Evolutionary conservation across 495 filamentous ascomycete genomes (phyloP).

Genomic region (Podospora australis): DNA sequence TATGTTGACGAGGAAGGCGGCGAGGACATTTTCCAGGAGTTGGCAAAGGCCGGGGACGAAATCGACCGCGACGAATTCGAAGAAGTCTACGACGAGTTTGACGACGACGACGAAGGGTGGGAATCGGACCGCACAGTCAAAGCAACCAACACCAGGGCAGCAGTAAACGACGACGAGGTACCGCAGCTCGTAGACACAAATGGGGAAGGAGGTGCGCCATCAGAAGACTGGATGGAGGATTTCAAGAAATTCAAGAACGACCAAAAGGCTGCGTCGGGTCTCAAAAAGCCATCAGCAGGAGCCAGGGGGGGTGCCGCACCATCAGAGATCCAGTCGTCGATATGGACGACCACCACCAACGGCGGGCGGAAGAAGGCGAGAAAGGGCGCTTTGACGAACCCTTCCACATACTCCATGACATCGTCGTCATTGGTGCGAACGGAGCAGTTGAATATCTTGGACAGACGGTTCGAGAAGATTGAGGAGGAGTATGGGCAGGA

Average conservation of each 20-base stretch:
- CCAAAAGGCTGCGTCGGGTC: slow-evolving; percentile 36
- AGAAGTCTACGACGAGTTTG: slow-evolving; percentile 40
- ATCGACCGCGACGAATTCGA: slow-evolving; percentile 47
- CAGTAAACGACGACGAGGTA: slow-evolving; percentile 34
- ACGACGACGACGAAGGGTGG: slow-evolving; percentile 74
- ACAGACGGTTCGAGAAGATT: slow-evolving; percentile 85
- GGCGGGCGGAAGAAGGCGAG: slow-evolving; percentile 75
- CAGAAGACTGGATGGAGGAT: slow-evolving; percentile 75
- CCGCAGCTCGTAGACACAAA: slow-evolving; percentile 42
- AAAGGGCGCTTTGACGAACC: slow-evolving; percentile 83
- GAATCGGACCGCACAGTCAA: slow-evolving; percentile 92
- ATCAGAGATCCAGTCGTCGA: slow-evolving; percentile 63
- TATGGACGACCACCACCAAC: slow-evolving; percentile 73
- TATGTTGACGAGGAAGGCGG: slow-evolving; percentile 79
- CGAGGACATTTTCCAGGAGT: slow-evolving; percentile 71
- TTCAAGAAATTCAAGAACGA: slow-evolving; percentile 87
- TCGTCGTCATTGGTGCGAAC: slow-evolving; percentile 84
- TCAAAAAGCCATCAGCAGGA: too few species aligned
- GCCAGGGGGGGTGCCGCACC: slow-evolving; percentile 38
- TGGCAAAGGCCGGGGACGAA: slow-evolving; percentile 69
- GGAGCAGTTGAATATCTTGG: slow-evolving; percentile 78
- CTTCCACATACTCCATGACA: slow-evolving; percentile 92
- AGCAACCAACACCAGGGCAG: slow-evolving; percentile 28
- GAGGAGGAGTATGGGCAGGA: slow-evolving; percentile 79
- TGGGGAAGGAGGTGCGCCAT: slow-evolving; percentile 39